A percentile compares a stretch with the other conserved stretches of the same genome.
These are phyloP conservation scores for Castanea crenata DNA, from an alignment of 306 rosid species.

Conservation along the genomic window DNA sequence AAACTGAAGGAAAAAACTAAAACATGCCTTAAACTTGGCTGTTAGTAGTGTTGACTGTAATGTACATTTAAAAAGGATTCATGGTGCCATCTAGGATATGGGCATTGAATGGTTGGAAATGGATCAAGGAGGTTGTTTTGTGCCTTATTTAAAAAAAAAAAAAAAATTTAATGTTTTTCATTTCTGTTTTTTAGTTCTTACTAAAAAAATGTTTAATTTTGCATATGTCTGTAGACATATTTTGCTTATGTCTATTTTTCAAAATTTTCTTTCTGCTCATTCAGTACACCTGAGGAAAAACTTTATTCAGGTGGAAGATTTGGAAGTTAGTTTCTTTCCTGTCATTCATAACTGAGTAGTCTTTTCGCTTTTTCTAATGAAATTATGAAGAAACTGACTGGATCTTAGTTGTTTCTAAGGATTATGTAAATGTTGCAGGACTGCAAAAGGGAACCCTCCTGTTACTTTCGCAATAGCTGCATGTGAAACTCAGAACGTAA, in stretches of 20 bases:
- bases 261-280: not conserved
- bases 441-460: slow-evolving; percentile 90
- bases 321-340: not conserved
- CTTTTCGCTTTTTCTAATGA: not conserved
- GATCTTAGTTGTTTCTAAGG: slow-evolving; percentile 19
- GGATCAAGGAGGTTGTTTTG: not conserved
- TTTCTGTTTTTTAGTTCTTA: not conserved
- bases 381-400: not conserved
- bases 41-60: not conserved
- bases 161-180: not conserved
- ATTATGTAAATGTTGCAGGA: slow-evolving; percentile 59
- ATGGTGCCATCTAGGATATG: too few relatives aligned
- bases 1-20: not conserved
- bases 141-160: not conserved
- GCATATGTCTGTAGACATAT: not conserved
- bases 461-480: slow-evolving; percentile 92
- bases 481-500: slow-evolving; percentile 95
- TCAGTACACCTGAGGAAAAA: not conserved
- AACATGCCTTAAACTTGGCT: not conserved
- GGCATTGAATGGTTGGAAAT: not conserved
- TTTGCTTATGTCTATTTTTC: not conserved
- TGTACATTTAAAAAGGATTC: not conserved
- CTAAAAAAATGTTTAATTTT: not conserved
- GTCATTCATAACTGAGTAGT: not conserved
- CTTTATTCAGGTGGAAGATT: not conserved